Conservation (phyloP, 2,329 filamentous ascomycete genomes). For the Penicillium olsonii region DNA sequence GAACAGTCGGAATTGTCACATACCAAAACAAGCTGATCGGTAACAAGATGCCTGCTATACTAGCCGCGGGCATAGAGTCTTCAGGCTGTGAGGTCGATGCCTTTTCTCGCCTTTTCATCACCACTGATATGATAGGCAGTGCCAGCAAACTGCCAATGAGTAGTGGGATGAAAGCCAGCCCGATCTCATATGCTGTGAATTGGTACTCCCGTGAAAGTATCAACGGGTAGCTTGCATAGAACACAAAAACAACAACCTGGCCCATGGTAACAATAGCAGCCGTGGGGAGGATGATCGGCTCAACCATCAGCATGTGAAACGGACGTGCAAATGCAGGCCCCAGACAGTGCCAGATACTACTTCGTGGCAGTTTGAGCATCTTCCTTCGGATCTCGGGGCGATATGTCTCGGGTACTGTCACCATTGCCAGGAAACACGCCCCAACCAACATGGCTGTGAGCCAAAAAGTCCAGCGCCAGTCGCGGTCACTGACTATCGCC, state of each 20-base stretch:
- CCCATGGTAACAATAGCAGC: slow-evolving; percentile 10
- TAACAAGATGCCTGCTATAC: slow-evolving; percentile 8
- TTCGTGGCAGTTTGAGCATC: slow-evolving; percentile 2
- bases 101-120: neutral
- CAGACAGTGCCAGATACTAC: neutral
- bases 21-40: slow-evolving; percentile 11
- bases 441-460: slow-evolving; percentile 13
- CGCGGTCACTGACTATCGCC: slow-evolving; percentile 3
- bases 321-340: slow-evolving; percentile 5
- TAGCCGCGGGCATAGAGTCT: slow-evolving; percentile 6
- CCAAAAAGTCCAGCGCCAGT: slow-evolving; percentile 13
- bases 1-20: neutral
- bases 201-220: slow-evolving; percentile 3
- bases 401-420: slow-evolving; percentile 9
- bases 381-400: slow-evolving; percentile 7
- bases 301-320: slow-evolving; percentile 9
- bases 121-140: slow-evolving; percentile 2
- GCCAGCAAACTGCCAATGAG: slow-evolving; percentile 9
- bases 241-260: slow-evolving; percentile 12
- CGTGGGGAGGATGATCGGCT: slow-evolving; percentile 13
- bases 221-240: slow-evolving; percentile 9
- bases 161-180: slow-evolving; percentile 10
- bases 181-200: slow-evolving; percentile 8
- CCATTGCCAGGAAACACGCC: slow-evolving; percentile 2
- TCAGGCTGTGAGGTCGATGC: slow-evolving; percentile 2